phyloP scores from a whole-genome alignment of 495 filamentous ascomycete genomes.

The Penicillium malachiteum region DNA sequence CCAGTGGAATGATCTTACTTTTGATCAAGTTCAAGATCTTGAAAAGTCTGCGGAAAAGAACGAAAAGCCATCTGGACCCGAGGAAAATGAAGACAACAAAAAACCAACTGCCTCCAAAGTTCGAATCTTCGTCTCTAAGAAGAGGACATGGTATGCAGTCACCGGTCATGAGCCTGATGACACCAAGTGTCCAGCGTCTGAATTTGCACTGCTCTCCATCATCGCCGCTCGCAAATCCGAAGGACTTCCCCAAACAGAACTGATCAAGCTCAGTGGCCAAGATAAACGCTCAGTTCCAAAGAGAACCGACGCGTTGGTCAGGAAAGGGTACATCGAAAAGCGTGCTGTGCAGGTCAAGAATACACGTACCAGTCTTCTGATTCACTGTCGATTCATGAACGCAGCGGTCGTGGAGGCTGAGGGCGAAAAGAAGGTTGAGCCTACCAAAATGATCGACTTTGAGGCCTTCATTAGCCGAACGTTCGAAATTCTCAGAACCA shows the following conservation, averaged over 20 bases:
- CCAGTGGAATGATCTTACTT: constrained; percentile 42
- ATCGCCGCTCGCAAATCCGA: constrained; percentile 69
- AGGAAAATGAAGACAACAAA: constrained; percentile 1
- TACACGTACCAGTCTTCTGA: constrained; percentile 66
- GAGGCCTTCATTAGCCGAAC: constrained; percentile 42
- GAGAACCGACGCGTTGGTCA: constrained; percentile 70
- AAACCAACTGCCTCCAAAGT: constrained; percentile 12
- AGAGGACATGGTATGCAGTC: constrained; percentile 73
- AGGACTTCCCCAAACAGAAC: constrained; percentile 77
- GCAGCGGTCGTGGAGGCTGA: constrained; percentile 5
- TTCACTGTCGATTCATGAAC: constrained; percentile 59
- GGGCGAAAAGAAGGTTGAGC: constrained; percentile 2
- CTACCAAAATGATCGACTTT: constrained; percentile 38
- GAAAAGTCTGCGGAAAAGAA: constrained; percentile 5
- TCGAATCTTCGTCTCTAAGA: constrained; percentile 58
- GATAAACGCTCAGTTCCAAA: constrained; percentile 86
- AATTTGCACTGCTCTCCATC: constrained; percentile 75
- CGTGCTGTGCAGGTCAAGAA: constrained; percentile 61
- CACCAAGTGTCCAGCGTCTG: constrained; percentile 59
- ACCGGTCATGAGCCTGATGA: constrained; percentile 78
- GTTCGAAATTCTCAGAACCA: constrained; percentile 46
- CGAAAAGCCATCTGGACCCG: neutral
- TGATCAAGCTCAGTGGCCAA: constrained; percentile 74
- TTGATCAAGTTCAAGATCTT: constrained; percentile 44
- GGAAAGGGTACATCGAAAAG: constrained; percentile 85